Percentiles rank a stretch among this genome's conserved stretches.
phyloP scores from a whole-genome alignment of 1,284 basidiomycete genomes.

The Sparassis latifolia region DNA sequence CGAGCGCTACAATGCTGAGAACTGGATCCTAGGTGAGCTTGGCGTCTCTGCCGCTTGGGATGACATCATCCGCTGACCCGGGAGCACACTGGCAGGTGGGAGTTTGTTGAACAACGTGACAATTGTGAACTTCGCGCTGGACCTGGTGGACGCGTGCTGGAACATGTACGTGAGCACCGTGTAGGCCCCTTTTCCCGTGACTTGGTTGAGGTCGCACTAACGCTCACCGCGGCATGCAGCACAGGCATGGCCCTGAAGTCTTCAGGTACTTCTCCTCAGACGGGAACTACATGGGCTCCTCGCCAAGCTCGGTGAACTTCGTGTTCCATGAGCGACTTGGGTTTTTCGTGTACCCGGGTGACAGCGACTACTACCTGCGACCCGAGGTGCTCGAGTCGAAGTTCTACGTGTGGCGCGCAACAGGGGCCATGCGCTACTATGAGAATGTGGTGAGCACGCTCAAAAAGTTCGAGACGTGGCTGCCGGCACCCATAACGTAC shows the following conservation, averaged over 20 bases:
- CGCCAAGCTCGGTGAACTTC: slow-evolving; percentile 29
- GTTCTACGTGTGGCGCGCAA: slow-evolving; percentile 70
- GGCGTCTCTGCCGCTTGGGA: slow-evolving; percentile 8
- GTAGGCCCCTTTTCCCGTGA: slow-evolving; percentile 32
- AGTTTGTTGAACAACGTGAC: slow-evolving; percentile 60
- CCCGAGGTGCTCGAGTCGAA: slow-evolving; percentile 74
- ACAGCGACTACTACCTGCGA: slow-evolving; percentile 44
- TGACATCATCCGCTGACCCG: neutral
- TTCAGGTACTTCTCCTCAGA: slow-evolving; percentile 56
- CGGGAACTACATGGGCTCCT: slow-evolving; percentile 43
- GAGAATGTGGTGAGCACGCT: slow-evolving; percentile 31
- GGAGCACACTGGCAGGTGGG: slow-evolving; percentile 37
- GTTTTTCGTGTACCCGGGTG: slow-evolving; percentile 48
- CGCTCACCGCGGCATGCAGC: slow-evolving; percentile 26
- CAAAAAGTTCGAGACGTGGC: slow-evolving; percentile 35
- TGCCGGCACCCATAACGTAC: slow-evolving; percentile 37
- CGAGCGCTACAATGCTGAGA: slow-evolving; percentile 66
- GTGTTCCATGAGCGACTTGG: slow-evolving; percentile 55
- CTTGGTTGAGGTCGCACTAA: neutral
- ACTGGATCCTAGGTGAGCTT: slow-evolving; percentile 57
- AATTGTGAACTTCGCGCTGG: slow-evolving; percentile 54
- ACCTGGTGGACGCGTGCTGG: slow-evolving; percentile 65
- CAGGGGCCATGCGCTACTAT: slow-evolving; percentile 43
- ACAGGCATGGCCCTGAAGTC: slow-evolving; percentile 69
- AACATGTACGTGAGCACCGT: slow-evolving; percentile 67